Percentiles rank a stretch among this genome's conserved stretches.
These are phyloP conservation scores for Prunus salicina DNA, from an alignment of 306 rosid species.

Conservation along the genomic window DNA sequence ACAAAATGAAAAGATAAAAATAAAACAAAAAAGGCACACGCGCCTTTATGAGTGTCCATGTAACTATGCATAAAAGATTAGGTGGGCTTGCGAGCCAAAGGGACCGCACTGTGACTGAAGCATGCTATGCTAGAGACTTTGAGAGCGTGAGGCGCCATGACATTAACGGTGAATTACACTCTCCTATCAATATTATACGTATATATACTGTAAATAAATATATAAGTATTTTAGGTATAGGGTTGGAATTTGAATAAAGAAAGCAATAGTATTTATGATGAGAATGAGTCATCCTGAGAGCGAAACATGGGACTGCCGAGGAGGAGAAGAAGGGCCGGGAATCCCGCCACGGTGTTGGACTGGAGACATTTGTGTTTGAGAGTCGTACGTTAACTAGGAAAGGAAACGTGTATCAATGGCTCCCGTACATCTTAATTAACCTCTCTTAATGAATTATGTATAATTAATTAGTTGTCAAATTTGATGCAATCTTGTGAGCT, in stretches of 20 bases:
- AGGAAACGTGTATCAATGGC: constrained; percentile 14
- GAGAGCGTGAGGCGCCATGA: background rate
- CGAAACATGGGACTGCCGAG: constrained; percentile 24
- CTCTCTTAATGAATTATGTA: background rate
- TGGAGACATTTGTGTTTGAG: constrained; percentile 5
- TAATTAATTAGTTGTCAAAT: constrained; percentile 10
- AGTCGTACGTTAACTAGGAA: constrained; percentile 28
- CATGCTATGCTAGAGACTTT: background rate
- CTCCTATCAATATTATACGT: background rate
- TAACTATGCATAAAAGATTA: background rate
- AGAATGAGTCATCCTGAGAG: background rate
- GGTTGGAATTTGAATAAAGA: background rate
- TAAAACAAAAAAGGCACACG: background rate
- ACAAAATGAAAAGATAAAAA: background rate
- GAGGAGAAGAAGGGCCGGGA: constrained; percentile 38
- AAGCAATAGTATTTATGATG: background rate
- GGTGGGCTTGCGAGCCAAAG: background rate
- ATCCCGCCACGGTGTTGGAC: constrained; percentile 43
- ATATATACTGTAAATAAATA: background rate
- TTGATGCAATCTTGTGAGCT: constrained; percentile 40
- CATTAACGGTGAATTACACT: background rate
- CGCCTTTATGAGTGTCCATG: background rate
- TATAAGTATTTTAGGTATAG: background rate
- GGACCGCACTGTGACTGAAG: background rate
- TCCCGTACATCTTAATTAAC: constrained; percentile 12